Base-by-base conservation (phyloP, 2,329 filamentous ascomycete genomes). In the Aspergillus sp. region DNA sequence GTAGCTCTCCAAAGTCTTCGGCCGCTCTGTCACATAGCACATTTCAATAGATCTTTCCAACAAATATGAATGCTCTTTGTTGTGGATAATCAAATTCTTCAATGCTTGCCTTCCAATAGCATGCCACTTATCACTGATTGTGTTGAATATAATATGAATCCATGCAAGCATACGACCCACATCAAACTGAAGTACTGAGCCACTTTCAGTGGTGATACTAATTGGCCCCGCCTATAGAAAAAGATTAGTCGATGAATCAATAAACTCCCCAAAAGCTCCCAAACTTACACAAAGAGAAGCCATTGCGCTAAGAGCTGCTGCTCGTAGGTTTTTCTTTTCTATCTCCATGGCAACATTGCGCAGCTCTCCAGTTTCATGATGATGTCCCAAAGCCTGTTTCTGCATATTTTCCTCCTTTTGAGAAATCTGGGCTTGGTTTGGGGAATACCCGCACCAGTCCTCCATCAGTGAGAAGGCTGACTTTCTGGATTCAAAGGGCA, bases 391-490 rank as follows among this genome's bases (percentile, higher is more conserved):
- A 52, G 93, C 77, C 3, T 87, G 88, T 54, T 90, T 86, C 35
- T 88, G 79, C 85, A 96, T 94, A 31, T 81, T 86, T 49, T 95
- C 86, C 66, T 96, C 90, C 48, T 89, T 79, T 45, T 85, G 83
- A 5, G 84, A 81, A 33, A 95, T 87, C 51, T 94, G 87, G 10
- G 72, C 76, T 61, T 94, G 89, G 51, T 96, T 95, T 0, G 90
- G 89, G 6, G 90, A 95, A 64, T 94, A 96, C 2, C 93, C 93
- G 62, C 93, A 98, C 94, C 94, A 98, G 52, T 97, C 91, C 67
- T 98, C 93, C 90, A 98, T 97, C 38, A 98, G 72, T 0, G 90
- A 85, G 61, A 98, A 98, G 0, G 91, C 87, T 5, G 93, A 96
- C 62, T 96, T 95, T 33, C 94, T 79, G 9, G 90, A 88, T 64